These are phyloP conservation scores for Chalaropsis ovoidea DNA, from an alignment of 2,329 filamentous ascomycete genomes.

Conservation along the genomic window DNA sequence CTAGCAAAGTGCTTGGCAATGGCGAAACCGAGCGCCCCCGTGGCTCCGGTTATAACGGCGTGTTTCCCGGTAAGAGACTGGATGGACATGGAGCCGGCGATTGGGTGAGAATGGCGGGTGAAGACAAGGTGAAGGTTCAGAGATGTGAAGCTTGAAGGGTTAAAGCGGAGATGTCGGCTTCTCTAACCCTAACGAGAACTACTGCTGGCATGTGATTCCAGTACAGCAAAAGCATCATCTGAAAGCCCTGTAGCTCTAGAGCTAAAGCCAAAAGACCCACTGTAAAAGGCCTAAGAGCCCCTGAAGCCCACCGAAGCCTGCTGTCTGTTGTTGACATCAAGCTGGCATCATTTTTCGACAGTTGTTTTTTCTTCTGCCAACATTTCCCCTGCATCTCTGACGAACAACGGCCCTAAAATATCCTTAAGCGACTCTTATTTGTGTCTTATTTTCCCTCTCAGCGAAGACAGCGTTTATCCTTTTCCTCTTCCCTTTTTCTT, in stretches of 20 bases:
- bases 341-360: background rate
- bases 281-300: background rate
- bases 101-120: too few relatives aligned
- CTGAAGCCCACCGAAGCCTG: background rate
- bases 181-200: background rate
- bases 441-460: background rate
- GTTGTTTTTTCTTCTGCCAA: background rate
- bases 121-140: background rate
- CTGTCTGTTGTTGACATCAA: background rate
- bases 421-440: slow-evolving; percentile 4
- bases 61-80: slow-evolving; percentile 39
- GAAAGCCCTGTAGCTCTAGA: background rate
- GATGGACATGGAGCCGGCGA: background rate
- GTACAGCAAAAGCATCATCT: background rate
- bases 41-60: slow-evolving; percentile 58
- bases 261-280: background rate
- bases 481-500: background rate
- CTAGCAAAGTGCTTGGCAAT: slow-evolving; percentile 57
- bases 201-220: background rate
- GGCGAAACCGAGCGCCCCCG: slow-evolving; percentile 58
- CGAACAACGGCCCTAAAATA: slow-evolving; percentile 3
- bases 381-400: background rate
- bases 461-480: background rate
- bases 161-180: background rate
- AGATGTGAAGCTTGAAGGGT: background rate